Conservation (phyloP, 176 grass and related monocot genomes). For the Bonia amplexicaulis region DNA sequence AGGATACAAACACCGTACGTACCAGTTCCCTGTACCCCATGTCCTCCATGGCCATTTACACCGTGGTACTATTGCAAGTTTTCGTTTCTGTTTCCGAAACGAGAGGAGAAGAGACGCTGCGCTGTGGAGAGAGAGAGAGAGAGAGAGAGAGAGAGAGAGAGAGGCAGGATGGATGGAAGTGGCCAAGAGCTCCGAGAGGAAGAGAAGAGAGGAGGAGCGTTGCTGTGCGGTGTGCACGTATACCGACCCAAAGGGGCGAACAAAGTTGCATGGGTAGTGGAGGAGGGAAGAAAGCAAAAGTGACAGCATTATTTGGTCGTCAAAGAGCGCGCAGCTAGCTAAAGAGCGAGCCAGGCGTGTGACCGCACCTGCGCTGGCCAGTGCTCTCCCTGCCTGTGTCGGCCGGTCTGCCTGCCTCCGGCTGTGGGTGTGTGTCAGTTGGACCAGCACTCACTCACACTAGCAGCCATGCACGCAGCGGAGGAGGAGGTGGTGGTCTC, state of each 20-base stretch:
- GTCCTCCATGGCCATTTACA: background rate
- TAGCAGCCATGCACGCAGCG: background rate
- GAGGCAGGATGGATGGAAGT: no score
- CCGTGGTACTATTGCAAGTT: background rate
- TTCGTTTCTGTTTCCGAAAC: background rate
- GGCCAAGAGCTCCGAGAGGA: no score
- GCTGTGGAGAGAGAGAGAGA: no score
- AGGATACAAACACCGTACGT: background rate
- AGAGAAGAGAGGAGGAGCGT: no score
- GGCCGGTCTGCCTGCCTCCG: background rate
- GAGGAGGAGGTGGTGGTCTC: background rate
- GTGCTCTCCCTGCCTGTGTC: background rate
- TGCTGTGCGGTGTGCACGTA: background rate
- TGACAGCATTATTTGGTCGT: constrained; percentile 24
- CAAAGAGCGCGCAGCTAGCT: background rate
- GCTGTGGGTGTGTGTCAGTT: background rate
- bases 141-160: no score
- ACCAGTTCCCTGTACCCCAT: no score
- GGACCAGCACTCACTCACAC: constrained; percentile 18
- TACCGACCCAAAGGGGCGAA: background rate
- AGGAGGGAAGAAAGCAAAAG: background rate
- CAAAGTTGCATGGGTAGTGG: background rate
- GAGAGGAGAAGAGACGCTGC: background rate
- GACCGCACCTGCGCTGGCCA: background rate
- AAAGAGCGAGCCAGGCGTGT: background rate